phyloP scores from a whole-genome alignment of 2,329 filamentous ascomycete species.

The Beauveria scarabaeidicola region DNA sequence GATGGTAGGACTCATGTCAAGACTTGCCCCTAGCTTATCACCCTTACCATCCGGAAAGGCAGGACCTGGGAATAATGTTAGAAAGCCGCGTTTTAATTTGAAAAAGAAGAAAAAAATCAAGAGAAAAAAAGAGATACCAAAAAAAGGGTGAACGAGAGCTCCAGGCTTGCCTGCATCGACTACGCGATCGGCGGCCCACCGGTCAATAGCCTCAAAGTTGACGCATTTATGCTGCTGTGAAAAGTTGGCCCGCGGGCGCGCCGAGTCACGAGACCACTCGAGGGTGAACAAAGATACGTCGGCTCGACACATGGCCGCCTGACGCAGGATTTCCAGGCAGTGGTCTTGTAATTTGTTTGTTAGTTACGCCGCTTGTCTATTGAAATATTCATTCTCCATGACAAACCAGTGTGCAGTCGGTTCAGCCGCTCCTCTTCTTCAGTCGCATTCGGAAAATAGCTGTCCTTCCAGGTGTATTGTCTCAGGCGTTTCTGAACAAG shows the following conservation, averaged over 20 bases:
- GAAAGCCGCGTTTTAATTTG: background rate
- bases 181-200: background rate
- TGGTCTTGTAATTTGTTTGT: background rate
- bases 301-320: background rate
- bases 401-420: background rate
- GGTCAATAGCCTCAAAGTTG: background rate
- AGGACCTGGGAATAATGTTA: background rate
- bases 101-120: background rate
- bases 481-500: background rate
- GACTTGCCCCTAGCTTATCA: background rate
- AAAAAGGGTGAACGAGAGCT: background rate
- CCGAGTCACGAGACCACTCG: background rate
- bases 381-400: background rate
- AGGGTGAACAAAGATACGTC: background rate
- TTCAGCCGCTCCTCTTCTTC: background rate
- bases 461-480: background rate
- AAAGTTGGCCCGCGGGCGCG: background rate
- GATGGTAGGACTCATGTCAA: background rate
- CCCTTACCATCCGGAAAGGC: background rate
- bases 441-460: background rate
- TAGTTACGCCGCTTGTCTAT: background rate
- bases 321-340: background rate
- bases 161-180: background rate
- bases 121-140: background rate
- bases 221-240: background rate